Evolutionary conservation across 192 early-diverging fungal species (phyloP).

Genomic region (Spinellus fusiger): DNA sequence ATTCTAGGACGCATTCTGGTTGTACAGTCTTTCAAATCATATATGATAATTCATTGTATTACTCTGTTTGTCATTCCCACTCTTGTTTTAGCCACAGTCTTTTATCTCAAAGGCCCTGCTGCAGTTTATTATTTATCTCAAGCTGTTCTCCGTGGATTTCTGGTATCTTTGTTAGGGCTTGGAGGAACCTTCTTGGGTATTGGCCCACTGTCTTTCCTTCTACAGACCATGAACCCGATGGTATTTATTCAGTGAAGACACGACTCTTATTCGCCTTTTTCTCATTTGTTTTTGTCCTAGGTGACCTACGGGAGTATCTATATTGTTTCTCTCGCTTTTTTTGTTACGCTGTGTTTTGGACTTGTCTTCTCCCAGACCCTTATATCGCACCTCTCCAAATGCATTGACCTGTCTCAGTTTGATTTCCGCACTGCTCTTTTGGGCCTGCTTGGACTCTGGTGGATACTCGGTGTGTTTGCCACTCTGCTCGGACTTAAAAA

Average conservation of each 20-base stretch:
- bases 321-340: conserved; percentile 1
- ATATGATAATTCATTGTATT: conserved; percentile 8
- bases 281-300: neutral
- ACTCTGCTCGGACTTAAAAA: conserved; percentile 7
- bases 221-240: too few relatives aligned
- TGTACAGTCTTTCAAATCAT: conserved; percentile 12
- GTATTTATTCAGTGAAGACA: neutral
- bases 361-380: conserved; percentile 6
- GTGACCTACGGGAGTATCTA: conserved; percentile 17
- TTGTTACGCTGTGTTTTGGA: conserved; percentile 11
- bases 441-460: conserved; percentile 37
- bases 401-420: neutral
- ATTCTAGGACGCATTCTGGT: conserved; percentile 37
- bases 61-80: conserved; percentile 1
- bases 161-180: too few relatives aligned
- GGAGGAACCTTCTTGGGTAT: too few relatives aligned
- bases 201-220: too few relatives aligned
- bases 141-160: too few relatives aligned
- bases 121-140: too few relatives aligned
- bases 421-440: neutral
- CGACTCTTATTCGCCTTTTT: neutral
- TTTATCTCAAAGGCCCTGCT: too few relatives aligned
- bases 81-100: too few relatives aligned
- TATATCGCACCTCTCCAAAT: neutral
- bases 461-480: conserved; percentile 30